Evolutionary conservation across 331 rosid genomes (phyloP).

Genomic region (Phaseolus coccineus): DNA sequence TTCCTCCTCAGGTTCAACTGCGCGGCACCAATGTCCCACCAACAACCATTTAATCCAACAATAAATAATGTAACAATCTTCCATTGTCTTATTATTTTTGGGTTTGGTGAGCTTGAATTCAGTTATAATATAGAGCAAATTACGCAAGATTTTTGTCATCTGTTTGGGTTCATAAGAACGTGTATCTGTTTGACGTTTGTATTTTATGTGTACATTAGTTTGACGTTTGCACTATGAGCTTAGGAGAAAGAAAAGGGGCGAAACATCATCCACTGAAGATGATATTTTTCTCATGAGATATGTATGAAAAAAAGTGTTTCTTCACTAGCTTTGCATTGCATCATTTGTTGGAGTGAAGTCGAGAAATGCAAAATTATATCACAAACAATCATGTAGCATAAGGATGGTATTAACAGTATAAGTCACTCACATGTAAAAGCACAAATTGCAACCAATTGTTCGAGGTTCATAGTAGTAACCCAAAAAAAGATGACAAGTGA

Average conservation of each 20-base stretch:
- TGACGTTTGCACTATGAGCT: no score
- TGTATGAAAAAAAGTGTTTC: background rate
- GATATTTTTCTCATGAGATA: background rate
- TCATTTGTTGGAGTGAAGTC: background rate
- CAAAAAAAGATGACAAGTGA: constrained; percentile 48
- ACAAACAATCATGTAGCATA: constrained; percentile 34
- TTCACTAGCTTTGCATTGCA: constrained; percentile 1
- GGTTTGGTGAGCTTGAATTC: background rate
- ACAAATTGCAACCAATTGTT: constrained; percentile 69
- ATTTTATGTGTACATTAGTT: background rate
- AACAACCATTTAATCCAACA: constrained; percentile 11
- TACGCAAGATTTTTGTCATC: background rate
- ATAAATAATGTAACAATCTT: background rate
- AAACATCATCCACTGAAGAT: background rate
- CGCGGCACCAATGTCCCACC: constrained; percentile 3
- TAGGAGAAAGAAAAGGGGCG: no score
- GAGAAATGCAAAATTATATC: constrained; percentile 24
- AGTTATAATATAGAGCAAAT: background rate
- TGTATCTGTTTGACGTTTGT: background rate
- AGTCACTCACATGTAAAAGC: constrained; percentile 58
- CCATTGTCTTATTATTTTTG: background rate
- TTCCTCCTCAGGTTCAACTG: constrained; percentile 3
- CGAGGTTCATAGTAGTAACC: constrained; percentile 53
- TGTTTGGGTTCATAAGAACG: background rate
- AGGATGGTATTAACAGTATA: constrained; percentile 51